These are phyloP conservation scores for Cymbopogon flexuosus DNA, from an alignment of 202 grass and related monocot species.

Conservation along the genomic window DNA sequence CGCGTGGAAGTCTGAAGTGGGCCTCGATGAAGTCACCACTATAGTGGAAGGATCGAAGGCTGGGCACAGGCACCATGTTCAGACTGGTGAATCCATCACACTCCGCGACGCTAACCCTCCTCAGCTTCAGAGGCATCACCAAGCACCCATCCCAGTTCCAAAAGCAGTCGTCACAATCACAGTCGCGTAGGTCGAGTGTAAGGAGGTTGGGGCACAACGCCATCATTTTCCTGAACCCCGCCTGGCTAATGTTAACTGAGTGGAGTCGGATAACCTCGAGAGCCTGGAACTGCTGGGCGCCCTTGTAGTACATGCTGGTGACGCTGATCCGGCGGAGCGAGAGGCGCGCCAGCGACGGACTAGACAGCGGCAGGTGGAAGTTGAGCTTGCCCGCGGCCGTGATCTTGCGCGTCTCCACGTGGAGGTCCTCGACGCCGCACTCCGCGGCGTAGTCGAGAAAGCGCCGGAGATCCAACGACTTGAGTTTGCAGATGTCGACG, in stretches of 20 bases:
- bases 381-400: not conserved
- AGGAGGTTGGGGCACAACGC: conserved; percentile 37
- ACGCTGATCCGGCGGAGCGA: not conserved
- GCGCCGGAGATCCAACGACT: not conserved
- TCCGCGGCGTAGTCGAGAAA: conserved; percentile 32
- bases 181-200: conserved; percentile 37
- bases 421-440: conserved; percentile 57
- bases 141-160: not conserved
- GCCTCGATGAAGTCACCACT: not conserved
- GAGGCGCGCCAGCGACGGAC: conserved; percentile 30
- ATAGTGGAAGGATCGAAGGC: conserved; percentile 46
- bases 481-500: not conserved
- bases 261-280: conserved; percentile 49
- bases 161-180: not conserved
- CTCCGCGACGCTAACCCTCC: conserved; percentile 35
- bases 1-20: not conserved
- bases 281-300: not conserved
- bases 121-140: not conserved
- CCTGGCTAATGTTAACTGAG: not conserved
- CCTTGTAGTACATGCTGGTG: not conserved
- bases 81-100: conserved; percentile 1
- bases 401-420: conserved; percentile 20
- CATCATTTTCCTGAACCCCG: not conserved
- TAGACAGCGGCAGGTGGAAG: conserved; percentile 17
- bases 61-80: not conserved